These are phyloP conservation scores for Thermoascus crustaceus DNA, from an alignment of 2,329 filamentous ascomycete genomes.

Conservation along the genomic window DNA sequence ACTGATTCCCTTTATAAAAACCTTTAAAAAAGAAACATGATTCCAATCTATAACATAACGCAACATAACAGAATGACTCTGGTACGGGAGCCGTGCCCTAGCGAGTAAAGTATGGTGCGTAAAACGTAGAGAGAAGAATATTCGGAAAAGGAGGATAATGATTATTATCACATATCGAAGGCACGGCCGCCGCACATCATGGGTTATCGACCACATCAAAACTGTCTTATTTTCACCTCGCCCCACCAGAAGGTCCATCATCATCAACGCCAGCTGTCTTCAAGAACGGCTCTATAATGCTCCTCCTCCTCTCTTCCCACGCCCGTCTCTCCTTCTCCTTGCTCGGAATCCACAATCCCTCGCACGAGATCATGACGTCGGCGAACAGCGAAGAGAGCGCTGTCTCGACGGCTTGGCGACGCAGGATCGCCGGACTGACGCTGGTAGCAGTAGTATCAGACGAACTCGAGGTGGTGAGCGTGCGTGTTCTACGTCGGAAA, in stretches of 20 bases:
- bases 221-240: slow-evolving; percentile 3
- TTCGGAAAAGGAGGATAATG: no score
- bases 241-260: slow-evolving; percentile 24
- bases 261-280: slow-evolving; percentile 30
- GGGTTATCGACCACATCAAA: slow-evolving; percentile 6
- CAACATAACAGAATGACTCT: no score
- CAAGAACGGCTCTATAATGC: slow-evolving; percentile 64
- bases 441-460: slow-evolving; percentile 28
- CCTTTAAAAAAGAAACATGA: no score
- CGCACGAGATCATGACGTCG: slow-evolving; percentile 51
- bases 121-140: no score
- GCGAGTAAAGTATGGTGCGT: no score
- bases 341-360: slow-evolving; percentile 25
- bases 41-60: no score
- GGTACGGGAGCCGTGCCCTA: no score
- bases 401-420: slow-evolving; percentile 51
- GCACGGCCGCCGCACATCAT: no score
- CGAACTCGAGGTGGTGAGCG: slow-evolving; percentile 20
- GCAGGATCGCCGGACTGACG: slow-evolving; percentile 44
- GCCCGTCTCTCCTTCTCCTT: slow-evolving; percentile 53
- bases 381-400: slow-evolving; percentile 60
- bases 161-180: no score
- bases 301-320: slow-evolving; percentile 56
- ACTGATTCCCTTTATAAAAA: no score
- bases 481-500: slow-evolving; percentile 21